Conservation (phyloP, 2,329 filamentous ascomycete species). For the Fusarium kyushuense region DNA sequence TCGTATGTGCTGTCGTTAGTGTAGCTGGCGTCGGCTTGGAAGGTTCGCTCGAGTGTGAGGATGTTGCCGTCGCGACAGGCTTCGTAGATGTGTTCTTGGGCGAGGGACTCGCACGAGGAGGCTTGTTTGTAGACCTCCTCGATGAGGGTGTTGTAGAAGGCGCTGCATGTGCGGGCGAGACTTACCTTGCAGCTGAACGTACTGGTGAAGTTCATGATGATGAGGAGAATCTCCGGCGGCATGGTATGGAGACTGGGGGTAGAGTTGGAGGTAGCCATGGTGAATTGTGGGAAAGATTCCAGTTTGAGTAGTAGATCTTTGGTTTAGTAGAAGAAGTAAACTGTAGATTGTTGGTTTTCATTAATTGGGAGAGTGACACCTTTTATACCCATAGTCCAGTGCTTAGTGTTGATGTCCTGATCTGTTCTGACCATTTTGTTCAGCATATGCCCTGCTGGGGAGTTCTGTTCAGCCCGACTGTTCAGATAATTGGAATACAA, state of each 20-base stretch:
- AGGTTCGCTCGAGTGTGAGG: neutral
- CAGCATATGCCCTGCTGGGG: neutral
- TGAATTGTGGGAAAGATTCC: neutral
- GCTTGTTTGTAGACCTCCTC: neutral
- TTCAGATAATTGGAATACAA: neutral
- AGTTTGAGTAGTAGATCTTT: neutral
- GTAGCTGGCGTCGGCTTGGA: too few species aligned
- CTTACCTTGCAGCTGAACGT: neutral
- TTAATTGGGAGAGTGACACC: rapidly evolving
- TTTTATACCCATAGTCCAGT: neutral
- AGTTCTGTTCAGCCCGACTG: neutral
- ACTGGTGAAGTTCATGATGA: neutral
- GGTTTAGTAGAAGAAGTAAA: rapidly evolving
- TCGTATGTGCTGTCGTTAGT: too few species aligned
- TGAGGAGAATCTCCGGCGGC: neutral
- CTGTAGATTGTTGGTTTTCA: rapidly evolving
- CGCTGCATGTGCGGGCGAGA: neutral
- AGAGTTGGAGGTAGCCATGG: neutral
- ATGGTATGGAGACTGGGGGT: neutral
- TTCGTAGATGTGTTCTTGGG: neutral
- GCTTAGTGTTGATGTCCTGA: neutral
- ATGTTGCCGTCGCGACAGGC: neutral
- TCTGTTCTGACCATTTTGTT: neutral
- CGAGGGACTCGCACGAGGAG: neutral
- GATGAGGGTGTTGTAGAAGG: neutral